Conservation (phyloP, 2,329 filamentous ascomycete genomes). For the Coniochaeta prunicola region DNA sequence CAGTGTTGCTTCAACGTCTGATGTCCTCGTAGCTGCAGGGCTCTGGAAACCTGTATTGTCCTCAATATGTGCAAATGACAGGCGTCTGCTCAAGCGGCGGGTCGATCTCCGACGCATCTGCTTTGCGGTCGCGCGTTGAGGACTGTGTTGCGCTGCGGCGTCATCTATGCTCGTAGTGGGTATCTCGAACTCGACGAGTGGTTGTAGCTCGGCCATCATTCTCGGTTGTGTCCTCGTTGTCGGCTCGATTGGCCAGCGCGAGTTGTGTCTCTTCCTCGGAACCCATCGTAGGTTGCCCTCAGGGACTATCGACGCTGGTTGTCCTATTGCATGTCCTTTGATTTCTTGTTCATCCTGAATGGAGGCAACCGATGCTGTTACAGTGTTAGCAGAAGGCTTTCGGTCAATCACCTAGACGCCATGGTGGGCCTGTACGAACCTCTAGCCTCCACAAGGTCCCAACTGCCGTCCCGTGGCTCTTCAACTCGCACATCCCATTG, state of each 20-base stretch:
- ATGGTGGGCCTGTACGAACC: slow-evolving; percentile 9
- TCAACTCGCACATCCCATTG: slow-evolving; percentile 17
- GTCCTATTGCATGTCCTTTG: not conserved
- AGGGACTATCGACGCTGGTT: slow-evolving; percentile 10
- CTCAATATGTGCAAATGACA: slow-evolving; percentile 14
- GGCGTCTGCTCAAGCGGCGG: slow-evolving; percentile 19
- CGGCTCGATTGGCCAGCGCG: slow-evolving; percentile 20
- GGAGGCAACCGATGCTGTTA: not conserved
- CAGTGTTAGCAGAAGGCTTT: not conserved
- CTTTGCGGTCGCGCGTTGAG: slow-evolving; percentile 10
- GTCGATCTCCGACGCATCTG: slow-evolving; percentile 16
- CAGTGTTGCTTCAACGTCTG: slow-evolving; percentile 13
- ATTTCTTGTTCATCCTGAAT: not conserved
- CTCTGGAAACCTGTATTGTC: slow-evolving; percentile 11
- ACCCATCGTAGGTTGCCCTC: slow-evolving; percentile 15
- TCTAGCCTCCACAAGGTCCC: slow-evolving; percentile 16
- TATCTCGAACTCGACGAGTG: slow-evolving; percentile 9
- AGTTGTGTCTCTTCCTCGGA: slow-evolving; percentile 23
- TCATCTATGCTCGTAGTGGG: not conserved
- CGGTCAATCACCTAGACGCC: not conserved
- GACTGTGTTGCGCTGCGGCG: not conserved
- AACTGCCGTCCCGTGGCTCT: slow-evolving; percentile 5
- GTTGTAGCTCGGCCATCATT: slow-evolving; percentile 15
- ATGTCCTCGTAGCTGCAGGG: slow-evolving; percentile 5
- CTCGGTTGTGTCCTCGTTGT: slow-evolving; percentile 4